Evolutionary conservation across 345 rosid genomes (phyloP), one percentile per base, ranked within the genome.

Genomic region (Draba incana): DNA sequence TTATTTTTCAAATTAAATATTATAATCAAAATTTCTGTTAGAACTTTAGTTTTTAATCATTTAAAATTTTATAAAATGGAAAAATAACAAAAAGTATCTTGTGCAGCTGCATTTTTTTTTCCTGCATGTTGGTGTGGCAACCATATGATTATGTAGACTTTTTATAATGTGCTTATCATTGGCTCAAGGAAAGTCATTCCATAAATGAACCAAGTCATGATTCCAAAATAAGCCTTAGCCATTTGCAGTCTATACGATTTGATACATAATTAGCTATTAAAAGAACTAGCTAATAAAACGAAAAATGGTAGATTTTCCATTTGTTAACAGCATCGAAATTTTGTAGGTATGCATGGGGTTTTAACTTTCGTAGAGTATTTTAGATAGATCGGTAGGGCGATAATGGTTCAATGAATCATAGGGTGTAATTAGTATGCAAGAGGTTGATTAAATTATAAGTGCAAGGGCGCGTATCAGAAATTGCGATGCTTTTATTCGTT

Each of bases 161-260:
- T 56, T 48, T 48, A 51, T 51, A 49, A 66, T 74, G 50, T 58
- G 72, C 23, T 52, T 58, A 59, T 66, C 60, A 52, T 66, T 74
- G 68, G 68, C 56, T 59, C 72, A 20, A 73, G 16, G 38, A 59
- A 58, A 66, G 62, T 43, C 41, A 48, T 50, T 57, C 66, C 55
- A 66, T 49, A 66, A 50, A 72, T 49, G 59, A 64, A 39, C 59
- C 37, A 70, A 64, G 58, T 64, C 53, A 43, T 41, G 23, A 37
- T 30, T 48, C 77, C 59, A 64, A 37, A 72, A 48, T 28, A 73
- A 72, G 77, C 33, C 45, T 47, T 63, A 46, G 35, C 77, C 71
- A 73, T 73, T 66, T 57, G 39, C 31, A 52, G 55, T 53, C 63
- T 45, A 44, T 39, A 53, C 12, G 27, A 3, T 28, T 38, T 46